Base-by-base conservation (phyloP, 1,284 basidiomycete species). In the Abortiporus biennis region DNA sequence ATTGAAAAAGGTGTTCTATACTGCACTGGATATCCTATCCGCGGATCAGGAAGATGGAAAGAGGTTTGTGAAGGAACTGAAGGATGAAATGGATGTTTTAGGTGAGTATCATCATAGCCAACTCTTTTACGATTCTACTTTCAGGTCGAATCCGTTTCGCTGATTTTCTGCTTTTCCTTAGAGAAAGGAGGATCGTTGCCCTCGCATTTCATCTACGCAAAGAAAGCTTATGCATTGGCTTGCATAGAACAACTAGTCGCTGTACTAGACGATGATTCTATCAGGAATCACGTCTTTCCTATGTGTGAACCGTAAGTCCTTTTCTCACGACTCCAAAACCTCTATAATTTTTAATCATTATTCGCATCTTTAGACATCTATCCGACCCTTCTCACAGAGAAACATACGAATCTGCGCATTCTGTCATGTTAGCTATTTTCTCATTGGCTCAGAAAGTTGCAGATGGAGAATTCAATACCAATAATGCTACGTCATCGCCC, bases 381-480 rank as follows among this genome's bases (percentile, higher is more conserved):
- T 67, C 64, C 38, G 69, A 80, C 47, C 49, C 74, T n/a, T 59
- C 59, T 12, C 65, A 83, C 45, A 76, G 83, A 24, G 81, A 85
- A 47, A 77, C 74, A 15, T 87, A 76, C 47, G 85, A 88, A 57
- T 82, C 82, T 0, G 74, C 83, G 3, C 85, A 88, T 57, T 87
- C 85, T 2, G 81, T 85, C 22, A 66, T 88, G 38, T 63, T 88
- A 4, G 69, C 84, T 2, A 68, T 85, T 17, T 79, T 69, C 78
- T 13, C 71, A 74, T 49, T 74, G 76, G 0, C n/a, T n/a, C 68
- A 73, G 46, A 63, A 60, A 27, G 54, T 56, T 8, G 57, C 5
- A 21, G 56, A 36, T 55, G 58, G n/a, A n/a, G n/a, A n/a, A n/a
- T n/a, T n/a, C n/a, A n/a, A n/a, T n/a, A n/a, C n/a, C n/a, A n/a